phyloP scores from a whole-genome alignment of 2,329 filamentous ascomycete genomes.

The Drechslerella coelobrocha region DNA sequence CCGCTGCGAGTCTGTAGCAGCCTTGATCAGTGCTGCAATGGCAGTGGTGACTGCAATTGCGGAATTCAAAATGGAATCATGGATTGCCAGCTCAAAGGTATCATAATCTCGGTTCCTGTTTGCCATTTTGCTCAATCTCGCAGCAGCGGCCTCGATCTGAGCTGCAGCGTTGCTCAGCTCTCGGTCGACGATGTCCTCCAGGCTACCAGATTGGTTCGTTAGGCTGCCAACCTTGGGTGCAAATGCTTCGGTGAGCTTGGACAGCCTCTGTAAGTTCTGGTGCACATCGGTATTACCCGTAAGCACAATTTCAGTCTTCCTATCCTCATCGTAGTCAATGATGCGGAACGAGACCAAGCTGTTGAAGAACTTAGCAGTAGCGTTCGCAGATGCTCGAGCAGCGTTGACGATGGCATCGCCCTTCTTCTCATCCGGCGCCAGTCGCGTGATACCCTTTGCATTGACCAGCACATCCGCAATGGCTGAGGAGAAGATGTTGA shows the following conservation, averaged over 20 bases:
- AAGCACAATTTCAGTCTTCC: conserved; percentile 96
- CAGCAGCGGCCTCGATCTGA: conserved; percentile 89
- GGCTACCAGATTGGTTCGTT: conserved; percentile 76
- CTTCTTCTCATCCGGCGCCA: conserved; percentile 95
- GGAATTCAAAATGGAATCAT: conserved; percentile 92
- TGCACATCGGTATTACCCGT: conserved; percentile 97
- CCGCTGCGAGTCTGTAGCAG: conserved; percentile 88
- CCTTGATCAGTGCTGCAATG: conserved; percentile 92
- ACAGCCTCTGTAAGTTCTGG: conserved; percentile 88
- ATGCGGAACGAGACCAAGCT: conserved; percentile 91
- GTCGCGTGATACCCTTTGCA: conserved; percentile 89
- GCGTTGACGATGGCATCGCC: conserved; percentile 82
- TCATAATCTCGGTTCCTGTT: conserved; percentile 98
- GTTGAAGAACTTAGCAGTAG: conserved; percentile 93
- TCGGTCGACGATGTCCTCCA: conserved; percentile 89
- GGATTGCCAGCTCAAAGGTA: conserved; percentile 94
- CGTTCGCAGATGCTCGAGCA: conserved; percentile 81
- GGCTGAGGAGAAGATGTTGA: conserved; percentile 87
- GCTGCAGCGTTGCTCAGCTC: conserved; percentile 93
- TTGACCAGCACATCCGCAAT: conserved; percentile 94
- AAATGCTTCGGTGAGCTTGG: conserved; percentile 90
- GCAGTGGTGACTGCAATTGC: conserved; percentile 92
- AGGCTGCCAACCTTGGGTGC: conserved; percentile 86
- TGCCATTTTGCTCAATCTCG: conserved; percentile 86
- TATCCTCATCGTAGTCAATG: conserved; percentile 84